A percentile compares a stretch with the other conserved stretches of the same genome.
These are phyloP conservation scores for Diphasiastrum complanatum DNA, from an alignment of 83 land plant species.

Conservation along the genomic window DNA sequence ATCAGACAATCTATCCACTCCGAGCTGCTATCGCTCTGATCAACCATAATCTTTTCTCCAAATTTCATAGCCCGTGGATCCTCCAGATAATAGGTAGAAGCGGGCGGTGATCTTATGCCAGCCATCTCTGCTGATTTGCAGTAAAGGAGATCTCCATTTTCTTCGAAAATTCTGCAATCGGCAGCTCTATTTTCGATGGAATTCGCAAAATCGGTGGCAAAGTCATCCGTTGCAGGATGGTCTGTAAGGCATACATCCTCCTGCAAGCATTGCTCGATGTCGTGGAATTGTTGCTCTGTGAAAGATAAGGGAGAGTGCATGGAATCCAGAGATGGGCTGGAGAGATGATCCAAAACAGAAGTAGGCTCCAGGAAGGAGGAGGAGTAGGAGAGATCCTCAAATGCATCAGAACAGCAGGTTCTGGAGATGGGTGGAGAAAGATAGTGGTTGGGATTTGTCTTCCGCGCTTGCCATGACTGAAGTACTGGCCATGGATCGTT, in stretches of 20 bases:
- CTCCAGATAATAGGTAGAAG: background rate
- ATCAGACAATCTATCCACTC: constrained; percentile 1
- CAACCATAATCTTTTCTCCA: too few species aligned
- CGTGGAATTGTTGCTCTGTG: too few species aligned
- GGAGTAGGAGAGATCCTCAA: too few species aligned
- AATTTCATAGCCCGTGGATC: background rate
- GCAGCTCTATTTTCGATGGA: too few species aligned
- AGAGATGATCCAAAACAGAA: background rate
- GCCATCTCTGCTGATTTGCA: background rate
- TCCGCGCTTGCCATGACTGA: background rate
- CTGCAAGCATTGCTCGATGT: too few species aligned
- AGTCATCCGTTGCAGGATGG: too few species aligned
- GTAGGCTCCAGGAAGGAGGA: background rate
- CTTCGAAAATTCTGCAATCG: background rate
- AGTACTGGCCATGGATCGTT: background rate
- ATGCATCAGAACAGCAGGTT: background rate
- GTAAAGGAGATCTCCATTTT: background rate
- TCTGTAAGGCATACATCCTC: too few species aligned
- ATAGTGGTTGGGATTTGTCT: background rate
- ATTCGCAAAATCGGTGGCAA: too few species aligned
- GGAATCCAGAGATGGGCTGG: too few species aligned
- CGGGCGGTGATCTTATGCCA: background rate
- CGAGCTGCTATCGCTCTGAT: background rate
- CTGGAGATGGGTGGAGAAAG: background rate
- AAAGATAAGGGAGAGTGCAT: too few species aligned